Evolutionary conservation across 306 rosid species (phyloP).

Genomic region (Corylus americana): DNA sequence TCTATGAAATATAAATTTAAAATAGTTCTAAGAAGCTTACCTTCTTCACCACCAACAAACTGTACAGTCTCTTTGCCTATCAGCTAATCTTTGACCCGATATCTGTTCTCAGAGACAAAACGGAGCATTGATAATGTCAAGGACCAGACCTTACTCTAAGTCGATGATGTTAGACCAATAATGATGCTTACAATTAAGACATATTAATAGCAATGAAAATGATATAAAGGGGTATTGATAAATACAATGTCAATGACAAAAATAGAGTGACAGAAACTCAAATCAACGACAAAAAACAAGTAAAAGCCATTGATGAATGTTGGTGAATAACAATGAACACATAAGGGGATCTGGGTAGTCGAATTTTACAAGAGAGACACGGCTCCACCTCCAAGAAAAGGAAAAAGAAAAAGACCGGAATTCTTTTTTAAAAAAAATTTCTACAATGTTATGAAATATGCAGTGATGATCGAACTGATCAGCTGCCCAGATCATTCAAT

Average conservation of each 20-base stretch:
- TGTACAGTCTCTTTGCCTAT: constrained; percentile 14
- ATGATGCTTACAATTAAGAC: background rate
- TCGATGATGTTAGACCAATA: background rate
- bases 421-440: background rate
- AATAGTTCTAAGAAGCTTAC: background rate
- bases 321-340: background rate
- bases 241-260: background rate
- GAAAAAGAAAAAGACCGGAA: background rate
- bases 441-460: background rate
- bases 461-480: background rate
- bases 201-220: background rate
- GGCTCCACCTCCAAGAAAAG: background rate
- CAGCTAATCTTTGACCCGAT: constrained; percentile 13
- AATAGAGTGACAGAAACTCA: background rate
- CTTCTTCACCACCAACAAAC: constrained; percentile 7
- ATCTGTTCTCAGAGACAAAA: constrained; percentile 16
- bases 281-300: background rate
- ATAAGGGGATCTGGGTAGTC: background rate
- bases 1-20: background rate
- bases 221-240: background rate
- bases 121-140: background rate
- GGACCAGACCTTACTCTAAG: background rate
- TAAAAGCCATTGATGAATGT: constrained; percentile 14
- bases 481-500: constrained; percentile 21
- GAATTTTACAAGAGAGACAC: background rate